phyloP scores from a whole-genome alignment of 2,329 filamentous ascomycete species.

The Cyphellophora attinorum region DNA sequence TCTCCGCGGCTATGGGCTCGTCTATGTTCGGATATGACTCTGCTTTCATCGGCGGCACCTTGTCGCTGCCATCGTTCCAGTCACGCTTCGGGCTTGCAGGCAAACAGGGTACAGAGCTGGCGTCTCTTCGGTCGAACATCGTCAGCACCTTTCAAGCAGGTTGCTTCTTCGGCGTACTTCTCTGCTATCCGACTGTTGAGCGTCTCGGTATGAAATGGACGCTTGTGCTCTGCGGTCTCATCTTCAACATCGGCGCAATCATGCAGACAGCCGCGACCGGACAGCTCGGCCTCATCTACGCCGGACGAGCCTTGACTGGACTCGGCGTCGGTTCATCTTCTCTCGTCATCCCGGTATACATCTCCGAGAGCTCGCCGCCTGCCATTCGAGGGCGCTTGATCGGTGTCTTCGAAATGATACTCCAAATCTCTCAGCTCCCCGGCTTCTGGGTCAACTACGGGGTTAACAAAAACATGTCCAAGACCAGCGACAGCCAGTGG shows the following conservation, averaged over 20 bases:
- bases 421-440: constrained; percentile 54
- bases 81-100: constrained; percentile 21
- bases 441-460: constrained; percentile 55
- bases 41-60: constrained; percentile 25
- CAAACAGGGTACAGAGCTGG: background rate
- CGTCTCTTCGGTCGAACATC: constrained; percentile 4
- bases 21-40: constrained; percentile 23
- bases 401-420: constrained; percentile 58
- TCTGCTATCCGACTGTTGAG: background rate
- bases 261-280: constrained; percentile 12
- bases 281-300: constrained; percentile 42
- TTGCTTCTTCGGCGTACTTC: constrained; percentile 22
- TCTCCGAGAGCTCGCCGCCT: constrained; percentile 51
- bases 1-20: constrained; percentile 3
- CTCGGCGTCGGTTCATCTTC: constrained; percentile 54
- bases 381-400: constrained; percentile 56
- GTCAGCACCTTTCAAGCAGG: constrained; percentile 6
- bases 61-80: constrained; percentile 26
- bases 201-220: background rate
- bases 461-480: constrained; percentile 23
- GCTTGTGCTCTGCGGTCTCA: background rate
- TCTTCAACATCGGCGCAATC: background rate
- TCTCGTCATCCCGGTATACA: constrained; percentile 55
- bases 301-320: constrained; percentile 53
- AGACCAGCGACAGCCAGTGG: constrained; percentile 42